phyloP scores from a whole-genome alignment of 225 moss, liverwort and hornwort species.

The Rhytidiadelphus loreus region DNA sequence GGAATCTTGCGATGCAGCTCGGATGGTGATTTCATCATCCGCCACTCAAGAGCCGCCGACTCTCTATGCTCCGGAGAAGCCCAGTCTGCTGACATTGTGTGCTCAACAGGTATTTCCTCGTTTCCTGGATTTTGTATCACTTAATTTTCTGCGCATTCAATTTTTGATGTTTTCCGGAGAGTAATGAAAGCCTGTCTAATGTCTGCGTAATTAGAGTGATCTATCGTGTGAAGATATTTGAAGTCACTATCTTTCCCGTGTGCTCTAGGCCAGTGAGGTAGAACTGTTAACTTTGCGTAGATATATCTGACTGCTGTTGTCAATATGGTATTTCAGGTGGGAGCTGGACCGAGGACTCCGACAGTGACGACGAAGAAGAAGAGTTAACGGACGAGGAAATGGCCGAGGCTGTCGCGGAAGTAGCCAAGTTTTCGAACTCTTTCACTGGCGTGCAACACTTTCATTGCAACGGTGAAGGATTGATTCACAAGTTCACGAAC shows the following conservation, averaged over 20 bases:
- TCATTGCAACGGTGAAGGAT: slow-evolving; percentile 21
- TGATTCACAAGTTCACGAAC: slow-evolving; percentile 31
- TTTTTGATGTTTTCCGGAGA: neutral
- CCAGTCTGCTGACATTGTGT: slow-evolving; percentile 27
- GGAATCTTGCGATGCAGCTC: slow-evolving; percentile 36
- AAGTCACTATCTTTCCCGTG: too few relatives aligned
- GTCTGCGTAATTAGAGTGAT: neutral
- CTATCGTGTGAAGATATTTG: neutral
- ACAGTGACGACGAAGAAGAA: slow-evolving; percentile 54
- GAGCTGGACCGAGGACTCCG: slow-evolving; percentile 53
- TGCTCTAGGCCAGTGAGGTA: neutral
- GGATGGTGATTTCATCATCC: slow-evolving; percentile 47
- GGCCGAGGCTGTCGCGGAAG: slow-evolving; percentile 44
- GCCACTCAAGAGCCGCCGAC: slow-evolving; percentile 5
- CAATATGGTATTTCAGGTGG: slow-evolving; percentile 8
- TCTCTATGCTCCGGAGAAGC: neutral
- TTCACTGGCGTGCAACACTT: neutral
- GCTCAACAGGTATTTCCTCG: slow-evolving; percentile 30
- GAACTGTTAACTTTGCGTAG: neutral
- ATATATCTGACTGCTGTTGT: neutral
- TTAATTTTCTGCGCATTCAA: neutral
- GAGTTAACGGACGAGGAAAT: slow-evolving; percentile 45
- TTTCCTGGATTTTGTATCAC: too few relatives aligned
- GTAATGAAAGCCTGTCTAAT: neutral
- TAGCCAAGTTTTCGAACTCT: slow-evolving; percentile 8